Evolutionary conservation across 257 asterid genomes (phyloP).

Genomic region (Solanum verrucosum): DNA sequence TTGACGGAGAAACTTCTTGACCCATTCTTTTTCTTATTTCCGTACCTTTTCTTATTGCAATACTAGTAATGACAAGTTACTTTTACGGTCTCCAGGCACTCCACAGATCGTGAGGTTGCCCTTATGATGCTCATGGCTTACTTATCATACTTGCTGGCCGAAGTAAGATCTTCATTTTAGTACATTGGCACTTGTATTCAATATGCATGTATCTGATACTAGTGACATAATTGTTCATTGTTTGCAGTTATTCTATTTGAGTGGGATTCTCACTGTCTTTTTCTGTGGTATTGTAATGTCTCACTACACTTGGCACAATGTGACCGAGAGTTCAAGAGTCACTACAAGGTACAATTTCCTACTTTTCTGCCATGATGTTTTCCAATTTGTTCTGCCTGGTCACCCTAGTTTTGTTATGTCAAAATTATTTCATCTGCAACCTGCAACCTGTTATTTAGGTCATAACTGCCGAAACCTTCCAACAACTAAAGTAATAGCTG

Average conservation of each 20-base stretch:
- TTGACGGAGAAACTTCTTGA: neutral
- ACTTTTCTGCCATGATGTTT: neutral
- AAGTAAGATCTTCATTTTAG: conserved; percentile 10
- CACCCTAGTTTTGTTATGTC: neutral
- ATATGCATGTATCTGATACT: neutral
- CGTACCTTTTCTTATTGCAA: neutral
- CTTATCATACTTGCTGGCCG: conserved; percentile 30
- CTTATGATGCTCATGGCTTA: conserved; percentile 46
- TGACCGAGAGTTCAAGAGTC: conserved; percentile 32
- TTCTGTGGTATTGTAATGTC: conserved; percentile 46
- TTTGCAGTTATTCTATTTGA: conserved; percentile 27
- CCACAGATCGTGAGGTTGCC: conserved; percentile 46
- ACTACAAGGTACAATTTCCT: conserved; percentile 23
- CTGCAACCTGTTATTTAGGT: neutral
- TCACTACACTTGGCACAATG: conserved; percentile 45
- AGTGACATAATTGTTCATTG: neutral
- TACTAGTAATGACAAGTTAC: neutral
- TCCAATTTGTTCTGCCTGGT: neutral
- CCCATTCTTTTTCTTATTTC: neutral
- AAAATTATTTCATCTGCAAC: neutral
- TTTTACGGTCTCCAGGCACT: conserved; percentile 17
- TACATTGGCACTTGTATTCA: neutral
- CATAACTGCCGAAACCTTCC: neutral
- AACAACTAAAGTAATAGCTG: neutral
- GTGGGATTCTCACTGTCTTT: conserved; percentile 41